Base-by-base conservation (phyloP, 768 basidiomycete species). In the Mycena haematopus region DNA sequence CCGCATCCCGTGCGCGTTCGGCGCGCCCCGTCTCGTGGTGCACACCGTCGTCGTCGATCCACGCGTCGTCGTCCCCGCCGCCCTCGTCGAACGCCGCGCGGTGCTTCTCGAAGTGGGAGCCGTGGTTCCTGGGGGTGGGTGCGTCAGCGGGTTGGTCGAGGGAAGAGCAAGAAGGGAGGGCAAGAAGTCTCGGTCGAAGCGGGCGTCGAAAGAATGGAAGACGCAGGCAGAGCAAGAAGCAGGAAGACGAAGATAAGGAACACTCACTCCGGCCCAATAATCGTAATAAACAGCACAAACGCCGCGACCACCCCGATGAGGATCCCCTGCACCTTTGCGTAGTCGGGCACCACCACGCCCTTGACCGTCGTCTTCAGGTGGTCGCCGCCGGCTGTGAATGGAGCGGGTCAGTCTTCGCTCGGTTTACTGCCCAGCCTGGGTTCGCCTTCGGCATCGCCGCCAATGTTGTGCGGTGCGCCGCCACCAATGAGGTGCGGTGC, bases 311-410 rank as follows among this genome's bases (percentile, higher is more conserved):
- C 82, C 10, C 95, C 95, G 50, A 97, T 89, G 29, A 98, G 80
- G 70, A 98, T 95, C 51, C 91, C 92, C 77, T 93, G 91, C 6
- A 92, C 91, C 73, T 84, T 87, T 3, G 88, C 90, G 66, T 92
- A 92, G 69, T 92, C 85, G 2, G 87, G 80, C 0, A 87, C 84
- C 35, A 69, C 65, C 10, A 72, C 68, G 1, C 86, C 86, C 31
- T 80, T 68, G 33, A 89, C 74, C 6, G 80, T 84, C 0, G 83
- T 86, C 60, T 76, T 73, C 36, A 90, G 74, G 58, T 87, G 76
- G 33, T 82, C 80, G 35, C 84, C 89, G 42, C 91, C 93, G 27
- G 85, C 91, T 81, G 57, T 29, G 52, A 35, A 52, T 52, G 22
- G 40, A n/a, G 53, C n/a, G n/a, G n/a, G n/a, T 31, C 29, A 31